These are phyloP conservation scores for Vitis cinerea DNA, from an alignment of 164 flowering plant species.

Conservation along the genomic window DNA sequence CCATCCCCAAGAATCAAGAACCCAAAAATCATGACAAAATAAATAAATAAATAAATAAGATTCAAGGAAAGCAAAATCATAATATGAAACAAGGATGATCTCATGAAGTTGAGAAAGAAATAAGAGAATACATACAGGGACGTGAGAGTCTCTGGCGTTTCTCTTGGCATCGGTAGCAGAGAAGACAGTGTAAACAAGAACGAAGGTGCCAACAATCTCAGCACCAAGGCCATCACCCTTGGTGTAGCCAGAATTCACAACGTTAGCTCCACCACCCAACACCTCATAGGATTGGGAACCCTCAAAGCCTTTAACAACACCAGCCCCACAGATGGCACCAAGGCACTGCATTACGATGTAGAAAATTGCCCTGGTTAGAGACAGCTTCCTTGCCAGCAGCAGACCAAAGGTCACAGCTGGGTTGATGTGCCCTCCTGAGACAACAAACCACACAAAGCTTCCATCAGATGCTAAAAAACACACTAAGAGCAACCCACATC, in stretches of 20 bases:
- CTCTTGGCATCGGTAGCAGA: constrained; percentile 79
- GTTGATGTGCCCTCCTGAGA: constrained; percentile 65
- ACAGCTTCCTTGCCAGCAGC: constrained; percentile 61
- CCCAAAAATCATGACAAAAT: too few species aligned
- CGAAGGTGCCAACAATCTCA: constrained; percentile 71
- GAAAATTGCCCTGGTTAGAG: constrained; percentile 57
- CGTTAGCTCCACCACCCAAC: constrained; percentile 54
- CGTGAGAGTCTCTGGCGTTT: constrained; percentile 72
- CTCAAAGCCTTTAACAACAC: constrained; percentile 57
- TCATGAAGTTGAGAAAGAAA: not conserved
- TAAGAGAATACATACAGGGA: constrained; percentile 44
- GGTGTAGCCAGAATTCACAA: constrained; percentile 55
- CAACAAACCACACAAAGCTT: constrained; percentile 1
- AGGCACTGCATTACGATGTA: constrained; percentile 75
- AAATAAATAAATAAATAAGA: not conserved
- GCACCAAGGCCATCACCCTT: constrained; percentile 74
- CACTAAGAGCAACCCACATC: not conserved
- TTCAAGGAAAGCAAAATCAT: not conserved
- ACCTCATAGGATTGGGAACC: constrained; percentile 9
- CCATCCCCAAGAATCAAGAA: too few species aligned
- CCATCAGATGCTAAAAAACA: not conserved
- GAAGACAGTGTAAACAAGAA: constrained; percentile 79
- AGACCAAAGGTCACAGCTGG: constrained; percentile 78
- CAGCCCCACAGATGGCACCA: constrained; percentile 71
- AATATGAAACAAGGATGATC: not conserved